Evolutionary conservation across 2,329 filamentous ascomycete genomes (phyloP).

Genomic region (Colletotrichum lini): DNA sequence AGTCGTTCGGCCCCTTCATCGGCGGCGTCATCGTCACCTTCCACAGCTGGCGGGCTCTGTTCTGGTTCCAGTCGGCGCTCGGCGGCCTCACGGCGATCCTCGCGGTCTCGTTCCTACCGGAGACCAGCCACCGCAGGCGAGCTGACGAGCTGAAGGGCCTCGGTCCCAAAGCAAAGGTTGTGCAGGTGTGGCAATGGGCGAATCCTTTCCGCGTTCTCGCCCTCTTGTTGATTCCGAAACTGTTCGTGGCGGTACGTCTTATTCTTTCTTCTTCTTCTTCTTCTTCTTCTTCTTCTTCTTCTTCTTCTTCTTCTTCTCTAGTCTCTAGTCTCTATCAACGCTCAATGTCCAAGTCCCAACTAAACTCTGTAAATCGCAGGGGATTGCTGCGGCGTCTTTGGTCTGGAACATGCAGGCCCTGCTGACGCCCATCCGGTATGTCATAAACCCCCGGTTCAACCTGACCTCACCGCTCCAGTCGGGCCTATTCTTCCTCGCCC

Average conservation of each 20-base stretch:
- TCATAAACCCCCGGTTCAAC: conserved; percentile 78
- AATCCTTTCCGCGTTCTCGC: conserved; percentile 76
- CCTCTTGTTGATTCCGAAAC: conserved; percentile 77
- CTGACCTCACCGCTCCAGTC: conserved; percentile 75
- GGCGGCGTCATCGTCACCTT: conserved; percentile 80
- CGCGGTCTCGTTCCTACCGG: conserved; percentile 74
- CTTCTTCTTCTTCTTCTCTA: no score
- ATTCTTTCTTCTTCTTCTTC: no score
- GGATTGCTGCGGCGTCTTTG: conserved; percentile 57
- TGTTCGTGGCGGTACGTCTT: conserved; percentile 67
- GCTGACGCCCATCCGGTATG: conserved; percentile 77
- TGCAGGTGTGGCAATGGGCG: conserved; percentile 60
- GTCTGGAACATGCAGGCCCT: conserved; percentile 82
- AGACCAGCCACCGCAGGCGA: conserved; percentile 76
- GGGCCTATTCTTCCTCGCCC: conserved; percentile 80
- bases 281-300: no score
- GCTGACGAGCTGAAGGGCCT: conserved; percentile 72
- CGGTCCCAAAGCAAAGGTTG: conserved; percentile 58
- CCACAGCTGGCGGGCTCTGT: conserved; percentile 77
- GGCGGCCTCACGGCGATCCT: conserved; percentile 68
- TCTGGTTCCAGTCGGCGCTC: conserved; percentile 78
- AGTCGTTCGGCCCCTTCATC: conserved; percentile 75
- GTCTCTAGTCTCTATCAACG: no score
- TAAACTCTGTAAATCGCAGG: background rate
- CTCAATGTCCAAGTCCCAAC: no score